Evolutionary conservation across 2,329 filamentous ascomycete genomes (phyloP).

Genomic region (Xylariales sp.): DNA sequence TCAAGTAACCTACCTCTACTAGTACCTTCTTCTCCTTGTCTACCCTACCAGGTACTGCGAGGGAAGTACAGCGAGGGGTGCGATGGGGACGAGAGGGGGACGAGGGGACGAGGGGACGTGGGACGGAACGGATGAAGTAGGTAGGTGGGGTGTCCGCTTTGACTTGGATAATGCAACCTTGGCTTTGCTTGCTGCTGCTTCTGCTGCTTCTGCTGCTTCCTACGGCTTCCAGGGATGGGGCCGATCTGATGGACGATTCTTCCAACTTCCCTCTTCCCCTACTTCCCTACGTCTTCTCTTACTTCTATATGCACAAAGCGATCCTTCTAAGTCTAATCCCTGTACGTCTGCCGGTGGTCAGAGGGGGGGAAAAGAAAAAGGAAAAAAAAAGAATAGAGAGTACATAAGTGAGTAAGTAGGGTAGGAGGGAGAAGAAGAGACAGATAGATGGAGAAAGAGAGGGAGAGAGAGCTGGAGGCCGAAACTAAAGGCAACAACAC

Average conservation of each 20-base stretch:
- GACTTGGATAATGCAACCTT: conserved; percentile 32
- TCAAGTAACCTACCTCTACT: not conserved
- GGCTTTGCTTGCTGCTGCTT: conserved; percentile 30
- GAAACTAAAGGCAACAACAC: conserved; percentile 5
- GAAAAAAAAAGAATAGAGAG: not conserved
- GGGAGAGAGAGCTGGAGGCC: conserved; percentile 1
- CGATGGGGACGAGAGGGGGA: no score
- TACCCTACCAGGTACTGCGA: no score
- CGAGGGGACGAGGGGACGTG: conserved; percentile 2
- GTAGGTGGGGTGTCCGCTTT: conserved; percentile 30
- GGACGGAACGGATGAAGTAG: conserved; percentile 19
- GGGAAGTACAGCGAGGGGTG: no score
- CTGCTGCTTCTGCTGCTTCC: conserved; percentile 25
- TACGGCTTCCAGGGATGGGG: conserved; percentile 20
- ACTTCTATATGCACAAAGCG: not conserved
- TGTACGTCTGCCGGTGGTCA: conserved; percentile 1
- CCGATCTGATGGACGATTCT: conserved; percentile 5
- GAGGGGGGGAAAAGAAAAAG: not conserved
- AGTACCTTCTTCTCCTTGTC: no score
- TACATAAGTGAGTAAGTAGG: no score
- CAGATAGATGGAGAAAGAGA: not conserved
- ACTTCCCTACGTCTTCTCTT: no score
- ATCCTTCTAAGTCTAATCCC: not conserved
- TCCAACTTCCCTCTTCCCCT: not conserved
- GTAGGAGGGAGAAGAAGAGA: not conserved